Evolutionary conservation across 495 filamentous ascomycete genomes (phyloP).

Genomic region (Peziza echinospora): DNA sequence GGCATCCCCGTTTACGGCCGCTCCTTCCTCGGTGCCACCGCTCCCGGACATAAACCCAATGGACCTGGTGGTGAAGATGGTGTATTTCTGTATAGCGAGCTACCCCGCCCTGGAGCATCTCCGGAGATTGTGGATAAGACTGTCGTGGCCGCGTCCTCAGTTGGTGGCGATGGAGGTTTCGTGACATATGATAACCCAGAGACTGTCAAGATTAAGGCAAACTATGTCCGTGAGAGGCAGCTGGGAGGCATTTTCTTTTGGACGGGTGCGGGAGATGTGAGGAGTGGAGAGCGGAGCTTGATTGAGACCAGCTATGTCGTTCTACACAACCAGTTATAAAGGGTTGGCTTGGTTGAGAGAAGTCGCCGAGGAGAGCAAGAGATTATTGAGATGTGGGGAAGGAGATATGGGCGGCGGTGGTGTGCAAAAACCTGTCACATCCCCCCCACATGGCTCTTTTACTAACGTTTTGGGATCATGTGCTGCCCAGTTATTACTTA

Average conservation of each 20-base stretch:
- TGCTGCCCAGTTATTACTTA: no score
- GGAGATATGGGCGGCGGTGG: no score
- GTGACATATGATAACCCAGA: slow-evolving; percentile 70
- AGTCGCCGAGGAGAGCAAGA: no score
- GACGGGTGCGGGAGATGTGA: slow-evolving; percentile 63
- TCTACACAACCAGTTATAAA: slow-evolving; percentile 27
- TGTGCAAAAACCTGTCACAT: no score
- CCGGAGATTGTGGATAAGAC: slow-evolving; percentile 46
- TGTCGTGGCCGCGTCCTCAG: slow-evolving; percentile 50
- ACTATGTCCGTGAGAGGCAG: slow-evolving; percentile 52
- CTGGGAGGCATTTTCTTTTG: slow-evolving; percentile 80
- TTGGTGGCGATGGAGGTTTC: slow-evolving; percentile 66
- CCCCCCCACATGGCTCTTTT: no score
- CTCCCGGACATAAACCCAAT: slow-evolving; percentile 39
- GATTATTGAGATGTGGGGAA: no score
- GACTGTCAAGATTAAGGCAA: slow-evolving; percentile 65
- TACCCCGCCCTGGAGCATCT: slow-evolving; percentile 47
- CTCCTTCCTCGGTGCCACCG: slow-evolving; percentile 48
- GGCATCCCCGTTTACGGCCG: slow-evolving; percentile 66
- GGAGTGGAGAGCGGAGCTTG: slow-evolving; percentile 42
- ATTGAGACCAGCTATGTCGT: slow-evolving; percentile 54
- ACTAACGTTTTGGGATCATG: no score
- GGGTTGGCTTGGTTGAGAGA: no score
- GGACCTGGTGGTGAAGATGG: slow-evolving; percentile 56
- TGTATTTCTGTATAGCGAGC: slow-evolving; percentile 57